phyloP scores from a whole-genome alignment of 129 eudicot genomes.

The Erigeron canadensis region DNA sequence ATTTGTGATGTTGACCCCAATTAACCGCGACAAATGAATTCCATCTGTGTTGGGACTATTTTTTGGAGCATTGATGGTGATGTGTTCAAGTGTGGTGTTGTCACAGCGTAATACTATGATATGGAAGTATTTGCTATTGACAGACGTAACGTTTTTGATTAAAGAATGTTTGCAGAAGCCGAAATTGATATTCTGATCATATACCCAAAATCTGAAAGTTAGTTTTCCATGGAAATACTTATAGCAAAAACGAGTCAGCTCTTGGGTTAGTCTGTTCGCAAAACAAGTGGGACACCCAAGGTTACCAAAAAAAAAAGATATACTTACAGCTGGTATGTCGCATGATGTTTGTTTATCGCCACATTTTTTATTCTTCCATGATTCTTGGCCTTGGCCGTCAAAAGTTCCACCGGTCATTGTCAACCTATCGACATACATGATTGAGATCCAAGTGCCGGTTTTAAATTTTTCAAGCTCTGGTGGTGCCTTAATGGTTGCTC shows the following conservation, averaged over 20 bases:
- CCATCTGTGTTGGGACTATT: constrained; percentile 62
- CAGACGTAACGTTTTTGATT: constrained; percentile 38
- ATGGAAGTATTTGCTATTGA: constrained; percentile 54
- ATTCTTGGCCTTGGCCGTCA: constrained; percentile 47
- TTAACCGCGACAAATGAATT: constrained; percentile 44
- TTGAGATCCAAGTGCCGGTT: constrained; percentile 32
- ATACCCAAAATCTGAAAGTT: no score
- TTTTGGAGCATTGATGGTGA: constrained; percentile 42
- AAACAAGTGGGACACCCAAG: no score
- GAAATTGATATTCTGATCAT: constrained; percentile 33
- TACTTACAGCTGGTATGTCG: constrained; percentile 23
- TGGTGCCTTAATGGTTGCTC: constrained; percentile 39
- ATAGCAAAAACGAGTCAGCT: no score
- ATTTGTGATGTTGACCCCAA: constrained; percentile 32
- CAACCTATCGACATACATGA: constrained; percentile 30
- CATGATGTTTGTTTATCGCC: neutral
- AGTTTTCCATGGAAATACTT: no score
- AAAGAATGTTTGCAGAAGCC: constrained; percentile 30
- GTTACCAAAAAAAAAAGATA: neutral
- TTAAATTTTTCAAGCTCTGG: constrained; percentile 29
- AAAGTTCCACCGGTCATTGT: constrained; percentile 45
- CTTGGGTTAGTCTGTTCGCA: no score
- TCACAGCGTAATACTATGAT: constrained; percentile 34
- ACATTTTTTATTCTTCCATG: constrained; percentile 25
- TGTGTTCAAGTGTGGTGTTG: constrained; percentile 20